Percentiles rank a stretch among this genome's conserved stretches.
Evolutionary conservation across 106 monocot species (phyloP).

Genomic region (Alisma plantagoaquatica): DNA sequence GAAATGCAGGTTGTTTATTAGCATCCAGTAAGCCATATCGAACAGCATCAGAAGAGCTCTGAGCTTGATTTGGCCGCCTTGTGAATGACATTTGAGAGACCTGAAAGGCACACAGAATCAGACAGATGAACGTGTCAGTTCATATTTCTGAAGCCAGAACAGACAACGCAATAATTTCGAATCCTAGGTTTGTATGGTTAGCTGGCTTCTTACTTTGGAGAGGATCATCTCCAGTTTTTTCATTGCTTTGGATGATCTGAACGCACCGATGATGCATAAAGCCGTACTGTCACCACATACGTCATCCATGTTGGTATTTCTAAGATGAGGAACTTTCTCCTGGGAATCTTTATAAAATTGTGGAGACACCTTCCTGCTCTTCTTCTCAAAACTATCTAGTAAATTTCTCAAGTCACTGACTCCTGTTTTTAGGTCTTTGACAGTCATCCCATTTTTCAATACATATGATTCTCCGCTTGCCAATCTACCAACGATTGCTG

Average conservation of each 20-base stretch:
- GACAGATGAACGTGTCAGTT: neutral
- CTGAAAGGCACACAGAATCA: conserved; percentile 22
- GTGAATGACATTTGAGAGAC: conserved; percentile 70
- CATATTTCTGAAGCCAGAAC: neutral
- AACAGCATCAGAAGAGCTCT: conserved; percentile 22
- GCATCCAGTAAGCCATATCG: conserved; percentile 72
- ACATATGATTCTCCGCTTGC: conserved; percentile 50
- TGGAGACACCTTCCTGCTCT: conserved; percentile 52
- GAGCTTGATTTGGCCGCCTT: conserved; percentile 31
- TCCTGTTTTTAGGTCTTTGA: conserved; percentile 81
- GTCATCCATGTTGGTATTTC: conserved; percentile 38
- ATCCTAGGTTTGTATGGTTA: neutral
- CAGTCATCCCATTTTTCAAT: conserved; percentile 45
- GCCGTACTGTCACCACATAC: conserved; percentile 53
- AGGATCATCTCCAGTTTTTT: conserved; percentile 47
- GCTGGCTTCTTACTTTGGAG: conserved; percentile 27
- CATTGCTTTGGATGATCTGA: conserved; percentile 50
- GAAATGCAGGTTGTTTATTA: conserved; percentile 41
- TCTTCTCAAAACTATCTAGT: conserved; percentile 71
- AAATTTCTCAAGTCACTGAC: conserved; percentile 50
- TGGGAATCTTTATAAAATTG: conserved; percentile 15
- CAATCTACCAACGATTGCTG: conserved; percentile 61
- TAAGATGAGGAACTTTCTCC: conserved; percentile 36
- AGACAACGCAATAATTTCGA: too few species aligned
- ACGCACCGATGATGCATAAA: conserved; percentile 68